These are phyloP conservation scores for Melocanna baccifera DNA, from an alignment of 176 grass and related monocot genomes.

Conservation along the genomic window DNA sequence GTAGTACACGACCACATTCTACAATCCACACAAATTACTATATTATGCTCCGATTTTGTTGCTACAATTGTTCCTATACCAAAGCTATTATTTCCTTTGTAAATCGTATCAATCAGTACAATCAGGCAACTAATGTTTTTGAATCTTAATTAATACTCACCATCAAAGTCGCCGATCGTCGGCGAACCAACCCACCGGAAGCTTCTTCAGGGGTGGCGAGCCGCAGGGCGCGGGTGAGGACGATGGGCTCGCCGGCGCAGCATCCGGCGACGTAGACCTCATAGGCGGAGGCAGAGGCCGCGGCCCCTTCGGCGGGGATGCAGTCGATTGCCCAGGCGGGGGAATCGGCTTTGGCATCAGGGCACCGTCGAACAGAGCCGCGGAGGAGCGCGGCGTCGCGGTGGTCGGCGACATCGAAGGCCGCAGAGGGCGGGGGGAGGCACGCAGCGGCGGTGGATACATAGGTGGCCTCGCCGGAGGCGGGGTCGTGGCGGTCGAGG, in stretches of 20 bases:
- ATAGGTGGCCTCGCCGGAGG: constrained; percentile 67
- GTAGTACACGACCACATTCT: background rate
- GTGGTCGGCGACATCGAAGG: constrained; percentile 76
- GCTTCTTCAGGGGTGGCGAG: constrained; percentile 48
- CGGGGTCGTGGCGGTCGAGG: constrained; percentile 58
- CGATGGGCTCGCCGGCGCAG: constrained; percentile 56
- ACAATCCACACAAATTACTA: background rate
- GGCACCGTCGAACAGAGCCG: constrained; percentile 44
- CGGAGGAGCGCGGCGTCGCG: constrained; percentile 54
- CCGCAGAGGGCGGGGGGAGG: constrained; percentile 43
- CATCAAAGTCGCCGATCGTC: background rate
- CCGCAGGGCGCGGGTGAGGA: constrained; percentile 69
- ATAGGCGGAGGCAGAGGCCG: constrained; percentile 47
- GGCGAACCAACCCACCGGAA: constrained; percentile 21
- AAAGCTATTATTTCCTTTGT: background rate
- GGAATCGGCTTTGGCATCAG: constrained; percentile 24
- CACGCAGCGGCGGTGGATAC: constrained; percentile 53
- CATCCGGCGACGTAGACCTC: constrained; percentile 82
- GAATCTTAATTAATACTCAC: constrained; percentile 20
- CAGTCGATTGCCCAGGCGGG: constrained; percentile 72
- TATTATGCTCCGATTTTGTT: background rate
- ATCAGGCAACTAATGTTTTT: background rate
- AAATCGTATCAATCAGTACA: background rate
- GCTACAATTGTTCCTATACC: background rate
- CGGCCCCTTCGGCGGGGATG: constrained; percentile 45